Percentiles rank a stretch among this genome's conserved stretches.
phyloP scores from a whole-genome alignment of 495 filamentous ascomycete genomes.

The Filosporella fistucella region DNA sequence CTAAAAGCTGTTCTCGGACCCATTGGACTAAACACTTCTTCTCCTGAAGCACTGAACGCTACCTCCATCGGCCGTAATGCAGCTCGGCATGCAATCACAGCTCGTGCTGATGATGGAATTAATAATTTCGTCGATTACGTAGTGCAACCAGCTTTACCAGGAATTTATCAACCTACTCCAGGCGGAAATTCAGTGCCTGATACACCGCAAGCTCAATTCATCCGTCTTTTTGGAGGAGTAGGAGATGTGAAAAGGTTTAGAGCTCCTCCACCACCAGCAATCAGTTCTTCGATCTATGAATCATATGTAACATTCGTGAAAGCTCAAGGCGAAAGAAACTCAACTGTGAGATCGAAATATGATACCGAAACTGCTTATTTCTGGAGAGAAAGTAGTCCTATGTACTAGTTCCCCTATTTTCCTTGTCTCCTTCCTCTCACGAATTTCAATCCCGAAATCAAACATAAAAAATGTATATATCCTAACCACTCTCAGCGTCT shows the following conservation, averaged over 20 bases:
- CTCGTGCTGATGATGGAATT: conserved; percentile 28
- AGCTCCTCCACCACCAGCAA: conserved; percentile 22
- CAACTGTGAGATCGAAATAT: conserved; percentile 18
- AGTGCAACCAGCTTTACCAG: conserved; percentile 20
- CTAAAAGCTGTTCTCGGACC: conserved; percentile 24
- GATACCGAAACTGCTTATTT: conserved; percentile 31
- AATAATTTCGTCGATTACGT: conserved; percentile 31
- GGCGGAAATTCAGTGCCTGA: conserved; percentile 27
- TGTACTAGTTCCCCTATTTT: no score
- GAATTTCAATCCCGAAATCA: no score
- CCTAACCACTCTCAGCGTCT: conserved; percentile 18
- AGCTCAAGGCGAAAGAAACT: conserved; percentile 23
- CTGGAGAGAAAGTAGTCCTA: conserved; percentile 30
- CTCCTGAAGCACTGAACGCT: conserved; percentile 22
- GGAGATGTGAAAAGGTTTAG: conserved; percentile 26
- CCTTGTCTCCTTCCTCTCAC: no score
- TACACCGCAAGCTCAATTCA: conserved; percentile 26
- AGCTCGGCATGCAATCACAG: conserved; percentile 22
- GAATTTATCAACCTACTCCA: conserved; percentile 27
- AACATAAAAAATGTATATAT: no score
- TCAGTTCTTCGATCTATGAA: conserved; percentile 21
- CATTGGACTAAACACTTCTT: conserved; percentile 27
- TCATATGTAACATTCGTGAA: conserved; percentile 22
- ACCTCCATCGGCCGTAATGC: conserved; percentile 23
- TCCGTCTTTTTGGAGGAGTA: conserved; percentile 24